Conservation (phyloP, 306 rosid species). For the Malus fusca region DNA sequence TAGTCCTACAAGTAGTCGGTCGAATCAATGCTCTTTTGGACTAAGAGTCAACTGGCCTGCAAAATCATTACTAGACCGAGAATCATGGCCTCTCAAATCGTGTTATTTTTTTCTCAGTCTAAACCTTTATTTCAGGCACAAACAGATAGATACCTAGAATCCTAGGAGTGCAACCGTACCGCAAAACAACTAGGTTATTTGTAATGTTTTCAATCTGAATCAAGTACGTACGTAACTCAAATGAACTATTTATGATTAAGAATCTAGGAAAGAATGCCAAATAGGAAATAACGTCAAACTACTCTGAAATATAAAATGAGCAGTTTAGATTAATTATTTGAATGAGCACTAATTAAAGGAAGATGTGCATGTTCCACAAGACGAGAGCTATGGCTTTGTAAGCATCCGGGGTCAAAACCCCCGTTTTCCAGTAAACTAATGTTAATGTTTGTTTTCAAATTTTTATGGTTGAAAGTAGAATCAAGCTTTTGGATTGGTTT, state of each 20-base stretch:
- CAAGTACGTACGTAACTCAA: not conserved
- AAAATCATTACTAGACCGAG: too few relatives aligned
- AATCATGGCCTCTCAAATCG: too few relatives aligned
- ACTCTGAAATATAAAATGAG: not conserved
- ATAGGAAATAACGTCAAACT: not conserved
- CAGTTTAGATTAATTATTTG: not conserved
- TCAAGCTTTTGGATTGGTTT: not conserved
- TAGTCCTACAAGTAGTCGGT: too few relatives aligned
- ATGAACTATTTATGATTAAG: not conserved
- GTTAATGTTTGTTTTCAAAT: not conserved
- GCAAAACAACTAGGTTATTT: not conserved
- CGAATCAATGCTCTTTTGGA: too few relatives aligned
- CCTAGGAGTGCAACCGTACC: not conserved
- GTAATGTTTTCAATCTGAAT: not conserved
- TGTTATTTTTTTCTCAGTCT: too few relatives aligned
- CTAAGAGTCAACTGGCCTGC: too few relatives aligned
- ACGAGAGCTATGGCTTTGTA: not conserved
- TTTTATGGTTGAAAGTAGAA: not conserved
- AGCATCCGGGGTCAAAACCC: not conserved
- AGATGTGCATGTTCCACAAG: not conserved
- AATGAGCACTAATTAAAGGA: not conserved
- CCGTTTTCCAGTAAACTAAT: not conserved
- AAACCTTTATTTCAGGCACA: too few relatives aligned
- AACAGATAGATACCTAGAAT: constrained; percentile 8
- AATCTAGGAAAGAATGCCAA: not conserved